These are phyloP conservation scores for Favolaschia claudopus DNA, from an alignment of 768 basidiomycete species.

Conservation along the genomic window DNA sequence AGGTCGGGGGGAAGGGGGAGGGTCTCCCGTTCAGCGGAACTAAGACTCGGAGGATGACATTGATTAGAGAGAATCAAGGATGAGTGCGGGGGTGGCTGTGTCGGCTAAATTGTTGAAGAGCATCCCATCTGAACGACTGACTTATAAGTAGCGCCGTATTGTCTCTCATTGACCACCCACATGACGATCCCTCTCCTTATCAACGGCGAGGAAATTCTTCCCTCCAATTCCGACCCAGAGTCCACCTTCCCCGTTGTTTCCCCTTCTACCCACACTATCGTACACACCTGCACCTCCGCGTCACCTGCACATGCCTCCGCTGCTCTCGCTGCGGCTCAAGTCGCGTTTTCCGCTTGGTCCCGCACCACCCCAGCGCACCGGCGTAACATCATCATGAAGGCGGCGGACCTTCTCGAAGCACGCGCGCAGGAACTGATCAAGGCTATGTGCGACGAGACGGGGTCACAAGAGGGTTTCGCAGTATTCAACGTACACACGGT, in stretches of 20 bases:
- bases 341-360: constrained; percentile 24
- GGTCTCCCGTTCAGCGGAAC: too few species aligned
- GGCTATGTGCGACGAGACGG: constrained; percentile 19
- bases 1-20: too few species aligned
- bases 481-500: constrained; percentile 11
- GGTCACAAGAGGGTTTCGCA: neutral
- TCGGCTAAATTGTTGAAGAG: too few species aligned
- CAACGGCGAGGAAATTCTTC: constrained; percentile 23
- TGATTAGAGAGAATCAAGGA: too few species aligned
- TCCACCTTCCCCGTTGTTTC: constrained; percentile 23
- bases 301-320: constrained; percentile 11
- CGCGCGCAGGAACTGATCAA: constrained; percentile 7
- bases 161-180: too few species aligned
- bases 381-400: constrained; percentile 25
- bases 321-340: constrained; percentile 18
- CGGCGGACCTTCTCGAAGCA: constrained; percentile 22
- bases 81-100: too few species aligned
- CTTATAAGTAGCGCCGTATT: too few species aligned
- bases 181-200: constrained; percentile 26
- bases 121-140: too few species aligned
- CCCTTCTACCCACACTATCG: constrained; percentile 10
- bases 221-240: neutral
- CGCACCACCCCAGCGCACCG: constrained; percentile 20
- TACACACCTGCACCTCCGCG: constrained; percentile 21
- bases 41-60: too few species aligned